A percentile compares a stretch with the other conserved stretches of the same genome.
Conservation (phyloP, 106 monocot genomes). For the Dioscorea dumetorum region DNA sequence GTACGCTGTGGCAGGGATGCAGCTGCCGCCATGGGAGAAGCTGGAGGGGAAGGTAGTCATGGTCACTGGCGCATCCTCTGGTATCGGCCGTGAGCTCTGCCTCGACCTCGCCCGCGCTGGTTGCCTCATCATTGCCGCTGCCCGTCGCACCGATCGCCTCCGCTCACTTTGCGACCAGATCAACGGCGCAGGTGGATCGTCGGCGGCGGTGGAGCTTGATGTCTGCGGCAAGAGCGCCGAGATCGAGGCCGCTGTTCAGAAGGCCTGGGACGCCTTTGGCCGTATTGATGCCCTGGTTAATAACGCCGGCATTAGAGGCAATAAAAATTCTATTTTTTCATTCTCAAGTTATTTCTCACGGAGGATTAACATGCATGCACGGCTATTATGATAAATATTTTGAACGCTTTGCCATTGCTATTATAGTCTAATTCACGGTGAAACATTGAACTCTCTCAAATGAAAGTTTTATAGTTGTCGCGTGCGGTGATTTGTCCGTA, state of each 20-base stretch:
- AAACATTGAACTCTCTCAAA: no score
- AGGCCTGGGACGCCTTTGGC: slow-evolving; percentile 60
- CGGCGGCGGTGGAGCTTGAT: slow-evolving; percentile 49
- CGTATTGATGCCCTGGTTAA: slow-evolving; percentile 62
- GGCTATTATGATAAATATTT: no score
- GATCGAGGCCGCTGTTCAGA: slow-evolving; percentile 34
- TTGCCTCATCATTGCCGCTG: slow-evolving; percentile 41
- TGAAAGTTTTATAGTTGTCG: no score
- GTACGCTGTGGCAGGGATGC: no score
- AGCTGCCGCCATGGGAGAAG: slow-evolving; percentile 16
- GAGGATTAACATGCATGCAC: no score
- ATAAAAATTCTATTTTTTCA: neutral
- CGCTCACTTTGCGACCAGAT: slow-evolving; percentile 55
- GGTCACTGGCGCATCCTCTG: slow-evolving; percentile 70
- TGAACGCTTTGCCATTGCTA: no score
- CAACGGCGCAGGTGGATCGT: no score
- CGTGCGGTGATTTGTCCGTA: no score
- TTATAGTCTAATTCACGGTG: no score
- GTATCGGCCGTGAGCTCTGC: slow-evolving; percentile 48
- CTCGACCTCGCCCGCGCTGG: slow-evolving; percentile 45
- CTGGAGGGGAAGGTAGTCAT: slow-evolving; percentile 62
- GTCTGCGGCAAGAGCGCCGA: slow-evolving; percentile 22
- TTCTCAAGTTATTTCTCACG: no score
- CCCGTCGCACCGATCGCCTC: slow-evolving; percentile 34
- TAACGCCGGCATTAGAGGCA: slow-evolving; percentile 75